phyloP scores from a whole-genome alignment of 371 early-diverging fungal species.

The Syncephalis plumigaleata region DNA sequence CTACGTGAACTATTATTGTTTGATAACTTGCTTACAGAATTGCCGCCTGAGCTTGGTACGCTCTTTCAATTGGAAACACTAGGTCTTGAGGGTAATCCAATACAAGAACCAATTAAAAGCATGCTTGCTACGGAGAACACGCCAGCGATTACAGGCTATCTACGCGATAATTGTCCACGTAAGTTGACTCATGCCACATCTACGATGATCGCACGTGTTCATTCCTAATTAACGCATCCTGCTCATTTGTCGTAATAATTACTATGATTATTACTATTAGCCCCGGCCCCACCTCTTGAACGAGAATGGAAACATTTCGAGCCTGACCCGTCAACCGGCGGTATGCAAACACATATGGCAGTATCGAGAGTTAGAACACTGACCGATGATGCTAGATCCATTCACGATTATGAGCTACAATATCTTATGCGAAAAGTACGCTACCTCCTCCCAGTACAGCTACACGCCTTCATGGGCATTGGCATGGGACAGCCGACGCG shows the following conservation, averaged over 20 bases:
- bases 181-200: too few relatives aligned
- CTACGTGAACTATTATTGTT: conserved; percentile 80
- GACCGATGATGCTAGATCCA: conserved; percentile 31
- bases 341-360: conserved; percentile 9
- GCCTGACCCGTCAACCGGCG: conserved; percentile 12
- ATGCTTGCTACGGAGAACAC: conserved; percentile 82
- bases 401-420: conserved; percentile 92
- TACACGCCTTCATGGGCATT: conserved; percentile 98
- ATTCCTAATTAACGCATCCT: too few relatives aligned
- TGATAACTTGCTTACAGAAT: conserved; percentile 76
- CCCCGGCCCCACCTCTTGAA: conserved; percentile 69
- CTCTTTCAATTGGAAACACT: conserved; percentile 84
- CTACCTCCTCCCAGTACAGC: conserved; percentile 69
- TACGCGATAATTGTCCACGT: conserved; percentile 86
- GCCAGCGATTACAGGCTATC: conserved; percentile 63
- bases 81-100: conserved; percentile 94
- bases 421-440: conserved; percentile 85
- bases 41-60: conserved; percentile 89
- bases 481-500: conserved; percentile 87
- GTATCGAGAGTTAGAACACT: too few relatives aligned
- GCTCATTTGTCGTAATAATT: not conserved
- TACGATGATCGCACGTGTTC: too few relatives aligned
- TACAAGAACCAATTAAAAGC: conserved; percentile 66
- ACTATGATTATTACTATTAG: conserved; percentile 18
- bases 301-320: conserved; percentile 82